These are phyloP conservation scores for Cavenderia fasciculata DNA, from an alignment of 78 protist species.

Conservation along the genomic window DNA sequence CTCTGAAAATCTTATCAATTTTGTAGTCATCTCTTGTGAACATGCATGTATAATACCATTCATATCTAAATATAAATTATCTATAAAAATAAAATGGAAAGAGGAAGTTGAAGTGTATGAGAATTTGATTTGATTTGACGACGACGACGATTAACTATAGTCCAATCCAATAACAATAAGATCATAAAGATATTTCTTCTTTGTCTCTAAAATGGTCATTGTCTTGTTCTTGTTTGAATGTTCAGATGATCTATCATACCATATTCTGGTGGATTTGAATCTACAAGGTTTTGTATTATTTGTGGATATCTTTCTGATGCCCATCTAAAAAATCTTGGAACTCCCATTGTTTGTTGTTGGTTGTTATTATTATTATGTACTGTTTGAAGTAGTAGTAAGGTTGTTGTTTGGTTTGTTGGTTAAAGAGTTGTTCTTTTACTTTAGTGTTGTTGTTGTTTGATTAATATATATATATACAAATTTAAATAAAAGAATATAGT, in stretches of 20 bases:
- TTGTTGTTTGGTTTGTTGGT: no score
- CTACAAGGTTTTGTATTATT: conserved; percentile 68
- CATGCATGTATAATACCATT: conserved; percentile 99
- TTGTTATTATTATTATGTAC: background rate
- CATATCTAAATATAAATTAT: conserved; percentile 99
- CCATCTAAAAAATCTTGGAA: conserved; percentile 96
- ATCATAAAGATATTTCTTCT: background rate
- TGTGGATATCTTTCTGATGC: conserved; percentile 91
- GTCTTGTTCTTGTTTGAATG: conserved; percentile 87
- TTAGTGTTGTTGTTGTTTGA: no score
- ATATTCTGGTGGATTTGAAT: conserved; percentile 72
- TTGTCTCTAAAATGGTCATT: background rate
- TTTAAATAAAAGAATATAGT: no score
- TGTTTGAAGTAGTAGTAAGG: background rate
- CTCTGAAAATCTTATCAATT: conserved; percentile 28
- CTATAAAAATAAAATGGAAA: conserved; percentile 94
- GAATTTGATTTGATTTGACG: no score
- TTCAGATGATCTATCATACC: conserved; percentile 43
- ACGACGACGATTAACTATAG: background rate
- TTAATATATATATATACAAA: no score
- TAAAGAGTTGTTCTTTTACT: no score
- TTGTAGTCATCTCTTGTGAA: conserved; percentile 90
- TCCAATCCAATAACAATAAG: background rate
- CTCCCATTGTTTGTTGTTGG: conserved; percentile 71
- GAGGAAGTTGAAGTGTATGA: conserved; percentile 29